Evolutionary conservation across 2,329 filamentous ascomycete genomes (phyloP).

Genomic region (Didymella keratinophila): DNA sequence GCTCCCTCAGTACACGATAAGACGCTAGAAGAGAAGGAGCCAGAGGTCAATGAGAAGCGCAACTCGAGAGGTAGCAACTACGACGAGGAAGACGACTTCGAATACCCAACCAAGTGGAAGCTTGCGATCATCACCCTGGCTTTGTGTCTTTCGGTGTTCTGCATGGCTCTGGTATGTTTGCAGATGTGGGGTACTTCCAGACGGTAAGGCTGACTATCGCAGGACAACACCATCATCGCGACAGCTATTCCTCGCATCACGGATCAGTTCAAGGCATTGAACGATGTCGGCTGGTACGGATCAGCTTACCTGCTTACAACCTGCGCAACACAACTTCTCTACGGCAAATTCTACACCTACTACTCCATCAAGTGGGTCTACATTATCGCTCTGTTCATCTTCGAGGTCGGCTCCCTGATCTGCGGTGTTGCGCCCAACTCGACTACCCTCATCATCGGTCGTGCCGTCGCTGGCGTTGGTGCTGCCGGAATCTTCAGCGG

Average conservation of each 20-base stretch:
- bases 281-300: constrained; percentile 58
- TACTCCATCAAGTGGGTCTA: constrained; percentile 59
- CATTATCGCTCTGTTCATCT: constrained; percentile 55
- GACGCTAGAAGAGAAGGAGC: constrained; percentile 20
- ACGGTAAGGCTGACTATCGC: constrained; percentile 1
- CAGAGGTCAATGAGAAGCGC: constrained; percentile 23
- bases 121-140: constrained; percentile 45
- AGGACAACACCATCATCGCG: constrained; percentile 44
- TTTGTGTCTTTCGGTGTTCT: constrained; percentile 49
- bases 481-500: constrained; percentile 60
- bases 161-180: constrained; percentile 46
- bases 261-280: constrained; percentile 56
- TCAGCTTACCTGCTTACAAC: constrained; percentile 54
- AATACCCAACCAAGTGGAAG: constrained; percentile 48
- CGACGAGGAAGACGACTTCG: constrained; percentile 42
- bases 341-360: constrained; percentile 57
- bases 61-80: constrained; percentile 28
- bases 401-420: constrained; percentile 61
- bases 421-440: constrained; percentile 61
- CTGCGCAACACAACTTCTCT: constrained; percentile 52
- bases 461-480: constrained; percentile 60
- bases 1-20: constrained; percentile 31
- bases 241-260: constrained; percentile 60
- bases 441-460: constrained; percentile 59
- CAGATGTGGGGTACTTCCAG: not conserved